Evolutionary conservation across 805 yeast species (phyloP), one percentile per base, ranked within the genome.

Genomic region (Candida pini): DNA sequence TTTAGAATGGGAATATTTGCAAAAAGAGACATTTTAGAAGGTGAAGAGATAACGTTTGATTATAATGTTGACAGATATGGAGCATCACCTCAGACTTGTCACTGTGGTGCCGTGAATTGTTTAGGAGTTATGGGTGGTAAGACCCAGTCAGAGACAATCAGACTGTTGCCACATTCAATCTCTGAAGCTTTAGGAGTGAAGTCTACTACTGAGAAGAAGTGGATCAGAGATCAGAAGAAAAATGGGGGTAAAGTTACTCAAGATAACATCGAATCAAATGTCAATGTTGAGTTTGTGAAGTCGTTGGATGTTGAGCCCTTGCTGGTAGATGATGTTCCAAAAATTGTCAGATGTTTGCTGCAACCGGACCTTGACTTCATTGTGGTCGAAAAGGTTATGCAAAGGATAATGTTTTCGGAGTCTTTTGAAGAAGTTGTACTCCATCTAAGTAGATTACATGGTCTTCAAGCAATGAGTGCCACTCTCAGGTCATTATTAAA

Each of bases 11-110:
- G 97, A 19, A 83, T 90, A 17, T 92, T 90, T 56, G 85, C 97
- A 33, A 83, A 83, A 47, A 67, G 95, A 43, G 60, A 68, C 18
- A 86, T 90, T 34, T 29, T 44, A 6, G 58, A 59, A 39, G 96
- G 96, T 35, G 97, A 92, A 58, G 98, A 90, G 56, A 76, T 90
- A 46, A 86, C 97, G 1, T 83, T 83, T 57, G 89, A 83, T 54
- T 90, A 90, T 59, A 90, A 90, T 51, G 97, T 92, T 22, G 98
- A 90, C 60, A 69, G 97, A 43, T 90, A 89, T 56, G 98, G 98
- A 20, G 95, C 97, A 2, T 81, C 79, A 39, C 87, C 94, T 10
- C 97, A 92, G 62, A 82, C 84, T 21, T 90, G 98, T 62, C 84
- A 83, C 60, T 90, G 98, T 64, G 96, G 95, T 3, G 94, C 88